Conservation (phyloP, 1,139 yeast species). For the Debaryomycetaceae sp. region DNA sequence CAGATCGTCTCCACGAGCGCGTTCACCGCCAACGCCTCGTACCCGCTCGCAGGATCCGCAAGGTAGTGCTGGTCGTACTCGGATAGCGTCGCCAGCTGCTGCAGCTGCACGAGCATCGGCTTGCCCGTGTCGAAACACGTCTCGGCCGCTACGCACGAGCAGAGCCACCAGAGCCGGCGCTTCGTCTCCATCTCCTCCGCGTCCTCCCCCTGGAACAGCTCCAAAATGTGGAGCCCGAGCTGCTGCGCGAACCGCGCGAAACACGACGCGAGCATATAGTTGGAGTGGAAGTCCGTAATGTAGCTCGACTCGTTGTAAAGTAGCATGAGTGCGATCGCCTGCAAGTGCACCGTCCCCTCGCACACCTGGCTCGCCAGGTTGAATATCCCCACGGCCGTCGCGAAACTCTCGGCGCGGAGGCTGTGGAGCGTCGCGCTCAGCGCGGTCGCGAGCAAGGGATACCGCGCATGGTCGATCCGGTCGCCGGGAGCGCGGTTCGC, state of each 20-base stretch:
- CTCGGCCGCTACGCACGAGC: conserved; percentile 12
- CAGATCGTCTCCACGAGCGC: neutral
- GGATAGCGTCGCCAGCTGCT: conserved; percentile 10
- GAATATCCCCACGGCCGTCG: conserved; percentile 12
- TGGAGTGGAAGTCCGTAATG: conserved; percentile 14
- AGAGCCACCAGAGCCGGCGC: conserved; percentile 14
- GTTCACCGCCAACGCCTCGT: neutral
- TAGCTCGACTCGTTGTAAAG: conserved; percentile 14
- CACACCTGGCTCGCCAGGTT: conserved; percentile 10
- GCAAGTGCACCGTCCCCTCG: conserved; percentile 14
- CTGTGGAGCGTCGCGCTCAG: conserved; percentile 1
- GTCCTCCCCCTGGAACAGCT: conserved; percentile 2
- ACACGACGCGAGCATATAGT: conserved; percentile 10
- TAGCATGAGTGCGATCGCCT: conserved; percentile 14
- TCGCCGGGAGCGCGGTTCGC: conserved; percentile 1
- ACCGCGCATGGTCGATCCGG: conserved; percentile 1
- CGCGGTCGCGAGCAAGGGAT: conserved; percentile 2
- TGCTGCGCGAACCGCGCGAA: conserved; percentile 14
- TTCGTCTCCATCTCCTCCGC: conserved; percentile 6
- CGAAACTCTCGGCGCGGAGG: conserved; percentile 6
- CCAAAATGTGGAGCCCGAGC: conserved; percentile 7
- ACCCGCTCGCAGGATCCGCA: conserved; percentile 4
- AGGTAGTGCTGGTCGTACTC: conserved; percentile 4
- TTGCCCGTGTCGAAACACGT: conserved; percentile 15
- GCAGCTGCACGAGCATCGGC: conserved; percentile 7